phyloP scores from a whole-genome alignment of 2,329 filamentous ascomycete genomes.

The Talaromyces funiculosus region DNA sequence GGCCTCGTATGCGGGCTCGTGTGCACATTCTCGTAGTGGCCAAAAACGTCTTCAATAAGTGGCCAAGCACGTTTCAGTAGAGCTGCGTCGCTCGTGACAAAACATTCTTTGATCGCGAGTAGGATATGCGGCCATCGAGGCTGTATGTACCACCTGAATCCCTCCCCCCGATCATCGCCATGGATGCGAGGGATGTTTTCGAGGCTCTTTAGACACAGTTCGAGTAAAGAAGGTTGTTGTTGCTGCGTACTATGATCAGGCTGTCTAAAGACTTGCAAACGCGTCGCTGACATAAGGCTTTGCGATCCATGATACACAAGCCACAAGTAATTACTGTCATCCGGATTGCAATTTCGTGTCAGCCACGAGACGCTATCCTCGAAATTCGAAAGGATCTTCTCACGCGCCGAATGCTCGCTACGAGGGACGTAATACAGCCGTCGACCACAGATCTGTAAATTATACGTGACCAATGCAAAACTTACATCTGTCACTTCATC shows the following conservation, averaged over 20 bases:
- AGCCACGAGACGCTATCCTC: conserved; percentile 18
- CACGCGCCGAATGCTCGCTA: background rate
- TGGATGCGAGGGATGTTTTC: conserved; percentile 25
- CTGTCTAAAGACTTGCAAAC: conserved; percentile 15
- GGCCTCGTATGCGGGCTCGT: background rate
- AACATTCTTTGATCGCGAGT: conserved; percentile 26
- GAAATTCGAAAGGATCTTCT: conserved; percentile 7
- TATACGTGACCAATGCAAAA: conserved; percentile 25
- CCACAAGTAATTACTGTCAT: conserved; percentile 25
- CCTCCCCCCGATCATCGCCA: conserved; percentile 25
- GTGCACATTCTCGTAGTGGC: background rate
- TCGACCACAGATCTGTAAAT: conserved; percentile 19
- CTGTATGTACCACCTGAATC: conserved; percentile 25
- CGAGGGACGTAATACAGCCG: conserved; percentile 16
- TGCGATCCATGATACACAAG: conserved; percentile 25
- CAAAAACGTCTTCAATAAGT: conserved; percentile 20
- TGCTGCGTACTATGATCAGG: background rate
- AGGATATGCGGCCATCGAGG: conserved; percentile 25
- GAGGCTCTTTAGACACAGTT: conserved; percentile 17
- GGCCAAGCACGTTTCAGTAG: conserved; percentile 23
- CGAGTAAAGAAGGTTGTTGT: conserved; percentile 13
- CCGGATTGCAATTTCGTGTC: conserved; percentile 26
- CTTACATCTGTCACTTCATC: conserved; percentile 26
- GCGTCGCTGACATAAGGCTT: conserved; percentile 18
- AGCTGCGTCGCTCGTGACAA: conserved; percentile 19